phyloP scores from a whole-genome alignment of 495 filamentous ascomycete species.

The Aspergillus kassunensis region DNA sequence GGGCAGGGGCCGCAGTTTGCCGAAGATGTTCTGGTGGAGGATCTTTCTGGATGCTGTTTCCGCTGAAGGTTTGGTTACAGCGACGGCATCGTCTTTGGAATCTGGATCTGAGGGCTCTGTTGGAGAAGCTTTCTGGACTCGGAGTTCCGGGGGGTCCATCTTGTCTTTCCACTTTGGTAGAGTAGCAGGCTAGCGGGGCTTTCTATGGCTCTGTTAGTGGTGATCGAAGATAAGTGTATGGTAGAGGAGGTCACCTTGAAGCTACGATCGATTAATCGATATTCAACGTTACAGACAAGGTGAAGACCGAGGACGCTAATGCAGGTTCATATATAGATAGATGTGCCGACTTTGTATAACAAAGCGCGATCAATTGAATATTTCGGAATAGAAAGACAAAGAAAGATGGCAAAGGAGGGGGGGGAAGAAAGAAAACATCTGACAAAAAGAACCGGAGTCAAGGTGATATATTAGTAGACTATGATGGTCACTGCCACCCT shows the following conservation, averaged over 20 bases:
- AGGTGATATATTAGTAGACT: background rate
- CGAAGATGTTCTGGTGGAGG: constrained; percentile 36
- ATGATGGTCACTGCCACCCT: constrained; percentile 1
- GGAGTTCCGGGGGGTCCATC: constrained; percentile 19
- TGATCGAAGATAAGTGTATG: background rate
- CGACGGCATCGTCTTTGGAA: background rate
- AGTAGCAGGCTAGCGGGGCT: too few relatives aligned
- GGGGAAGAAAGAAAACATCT: background rate
- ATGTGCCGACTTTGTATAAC: background rate
- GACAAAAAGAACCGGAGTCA: background rate
- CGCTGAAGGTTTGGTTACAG: constrained; percentile 4
- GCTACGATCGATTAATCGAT: too few relatives aligned
- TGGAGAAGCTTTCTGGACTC: constrained; percentile 14
- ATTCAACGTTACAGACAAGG: too few relatives aligned
- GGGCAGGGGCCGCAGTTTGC: constrained; percentile 47
- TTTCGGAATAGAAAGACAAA: background rate
- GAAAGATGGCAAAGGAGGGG: constrained; percentile 5
- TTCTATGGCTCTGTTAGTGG: background rate
- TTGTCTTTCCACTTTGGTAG: too few relatives aligned
- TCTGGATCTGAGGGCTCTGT: background rate
- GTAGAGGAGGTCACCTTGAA: background rate
- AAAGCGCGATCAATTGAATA: background rate
- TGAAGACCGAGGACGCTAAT: background rate
- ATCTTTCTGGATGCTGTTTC: constrained; percentile 28
- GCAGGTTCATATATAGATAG: background rate